Evolutionary conservation across 352 stramenopile species (phyloP), one percentile per base, ranked within the genome.

Genomic region (Phytopythium boreale): DNA sequence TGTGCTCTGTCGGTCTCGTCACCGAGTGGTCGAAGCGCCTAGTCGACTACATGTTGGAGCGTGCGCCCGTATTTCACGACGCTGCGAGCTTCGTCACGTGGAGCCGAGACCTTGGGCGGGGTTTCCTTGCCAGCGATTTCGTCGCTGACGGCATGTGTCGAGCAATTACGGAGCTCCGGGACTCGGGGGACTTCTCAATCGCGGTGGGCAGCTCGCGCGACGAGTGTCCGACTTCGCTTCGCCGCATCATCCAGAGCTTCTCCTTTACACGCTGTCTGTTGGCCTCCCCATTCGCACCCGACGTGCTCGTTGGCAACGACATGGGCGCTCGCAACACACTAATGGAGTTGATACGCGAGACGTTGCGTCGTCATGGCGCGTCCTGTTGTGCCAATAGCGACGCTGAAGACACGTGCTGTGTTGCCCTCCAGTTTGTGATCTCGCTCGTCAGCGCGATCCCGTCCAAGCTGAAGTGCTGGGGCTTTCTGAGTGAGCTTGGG

Each of bases 321-420:
- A 34, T 49, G n/a, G 39, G 10, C 37, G 10, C 20, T 29, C 6
- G 17, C 0, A 58, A 60, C 15, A 31, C 43, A 6, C 47, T 75
- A n/a, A 14, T 79, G 41, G 10, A 61, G 29, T 80, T 82, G 26
- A 72, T 82, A 41, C 10, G 37, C 11, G 46, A 68, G 8, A 73
- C 67, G 22, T 31, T 84, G n/a, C 9, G 26, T 1, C 22, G 56
- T 8, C 77, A 82, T 37, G 64, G 62, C 34, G 49, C 50, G n/a
- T 56, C 22, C 31, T 67, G 59, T 41, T 63, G 68, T 10, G 63
- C 64, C 14, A 79, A 67, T 2, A 69, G 64, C 10, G 55, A 68
- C 43, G 52, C 62, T 19, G 77, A 87, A 81, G 77, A 87, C 43
- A 64, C 61, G 20, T 87, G 75, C 44, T 77, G 73, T 24, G 34